Base-by-base conservation (phyloP, 2,329 filamentous ascomycete species). In the Botrytis medusae region DNA sequence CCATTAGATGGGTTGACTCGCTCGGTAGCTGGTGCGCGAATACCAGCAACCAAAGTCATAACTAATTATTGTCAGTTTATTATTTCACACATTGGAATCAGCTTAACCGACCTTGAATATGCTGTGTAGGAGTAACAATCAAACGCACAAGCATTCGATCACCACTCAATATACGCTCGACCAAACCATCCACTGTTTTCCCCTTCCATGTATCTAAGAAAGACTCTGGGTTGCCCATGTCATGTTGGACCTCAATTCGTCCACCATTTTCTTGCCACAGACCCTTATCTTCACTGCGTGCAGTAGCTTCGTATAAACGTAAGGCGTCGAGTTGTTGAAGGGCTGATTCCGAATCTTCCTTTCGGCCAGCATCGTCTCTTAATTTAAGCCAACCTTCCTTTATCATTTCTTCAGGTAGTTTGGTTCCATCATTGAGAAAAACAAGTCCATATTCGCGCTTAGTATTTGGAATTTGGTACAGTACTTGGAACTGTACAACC, bases 321-420 rank as follows among this genome's bases (percentile, higher is more conserved):
- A 99, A 88, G 79, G 90, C 91, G 78, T 97, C 92, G 37, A 99
- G 86, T 74, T 92, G 88, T 76, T 90, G 84, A 42, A 88, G 86
- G 14, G 91, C 87, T 69, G 94, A 91, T 73, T 96, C 92, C 2
- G 91, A 90, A 74, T 98, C 94, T 77, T 98, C 95, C 81, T 95
- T 96, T 77, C 92, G 91, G 75, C 94, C 95, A 74, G 95, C 95
- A 83, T 99, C 96, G 79, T 99, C 96, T 76, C 96, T 91, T 74
- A 99, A 88, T 84, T 96, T 97, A 76, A 94, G 85, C 94, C 95
- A 98, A 77, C 96, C 96, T 79, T 94, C 93, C 80, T 93, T 91
- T 76, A 98, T 90, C 73, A 92, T 88, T 75, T 93, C 89, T 76
- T 98, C 94, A 29, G 96, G 95, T 69, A 99, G 83, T 72, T 89